Base-by-base conservation (phyloP, 139 green algal species). In the Micractinium conductrix region DNA sequence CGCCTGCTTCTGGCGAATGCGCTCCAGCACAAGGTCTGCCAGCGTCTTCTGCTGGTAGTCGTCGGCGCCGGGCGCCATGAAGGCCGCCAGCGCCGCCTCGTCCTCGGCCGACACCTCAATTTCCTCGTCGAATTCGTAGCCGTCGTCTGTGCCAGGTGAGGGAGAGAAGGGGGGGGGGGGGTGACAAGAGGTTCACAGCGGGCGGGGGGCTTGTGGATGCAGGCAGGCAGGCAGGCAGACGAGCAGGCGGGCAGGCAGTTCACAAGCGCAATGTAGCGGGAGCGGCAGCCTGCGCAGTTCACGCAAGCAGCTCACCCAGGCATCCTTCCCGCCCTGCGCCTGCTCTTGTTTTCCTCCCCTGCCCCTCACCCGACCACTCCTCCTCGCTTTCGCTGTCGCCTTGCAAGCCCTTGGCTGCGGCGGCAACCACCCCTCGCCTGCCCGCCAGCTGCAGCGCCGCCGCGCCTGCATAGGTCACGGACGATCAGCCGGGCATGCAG, bases 21-120 rank as follows among this genome's bases (percentile, higher is more conserved):
- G 95, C 4, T 92, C 86, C 88, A 98, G 80, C 65, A 99, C 97
- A 50, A 99, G 87, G 84, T 99, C 97, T 7, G 93, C 92, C 44
- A 99, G 86, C 16, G 93, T 96, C 30, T 86, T 84, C 79, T 96
- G 92, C 81, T 83, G 80, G 65, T 91, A 76, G 9, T 26, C 63
- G 21, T 73, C 81, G 43, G 81, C 89, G 8, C 80, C 76, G 17
- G 81, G 82, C 0, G 79, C 84, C 91, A 95, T 91, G 81, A 99
- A 99, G 19, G 94, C 93, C 14, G 87, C 90, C 72, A 99, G 87
- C 4, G 94, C 95, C 0, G 80, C 82, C 90, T 98, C 95, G 53
- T 99, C 95, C 43, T 98, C 90, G 0, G 90, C 74, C 14, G 86
- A 86, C 9, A 96, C 91, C 78, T 89, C 84, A 58, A 91, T 88